Evolutionary conservation across 352 stramenopile genomes (phyloP), one percentile per base, ranked within the genome.

Genomic region (Phytophthora sansomeana): DNA sequence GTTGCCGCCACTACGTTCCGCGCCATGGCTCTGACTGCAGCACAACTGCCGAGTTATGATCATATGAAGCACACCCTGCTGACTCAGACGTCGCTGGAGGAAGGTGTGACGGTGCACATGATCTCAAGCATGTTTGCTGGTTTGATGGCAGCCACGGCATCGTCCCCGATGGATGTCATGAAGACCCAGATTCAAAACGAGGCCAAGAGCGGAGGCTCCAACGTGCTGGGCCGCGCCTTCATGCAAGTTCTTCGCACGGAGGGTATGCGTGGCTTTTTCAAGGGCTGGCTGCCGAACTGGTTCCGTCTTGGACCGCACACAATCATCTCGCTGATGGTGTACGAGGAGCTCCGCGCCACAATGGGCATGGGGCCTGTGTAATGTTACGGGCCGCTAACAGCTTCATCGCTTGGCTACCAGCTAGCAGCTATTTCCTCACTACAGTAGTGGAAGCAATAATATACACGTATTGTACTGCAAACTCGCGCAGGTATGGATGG

Each of bases 171-270:
- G n/a, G 86, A 92, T 59, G 81, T 90, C 29, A 78, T 92, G 69
- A 94, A 94, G 80, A 92, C 78, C 21, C 85, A 90, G 57, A 88
- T 94, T 59, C 90, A 92, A 78, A 87, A 91, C 63, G 79, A 89
- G 49, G 75, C 79, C 35, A 75, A 75, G 47, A 87, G 75, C 14
- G 70, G 74, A 39, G 61, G 60, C 33, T 73, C 61, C 46, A 69
- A 77, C 29, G 55, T 84, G 14, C 63, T 88, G 30, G 69, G 75
- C 24, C 67, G 74, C 26, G 75, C 73, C 17, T 87, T 86, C 51
- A 67, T 79, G 39, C 51, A 83, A n/a, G 78, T 87, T 51, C 38
- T 84, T 30, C 67, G 68, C 16, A 82, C 73, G 3, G 81, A 90
- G 39, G 81, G 81, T 24, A 39, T 88, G 14, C 74, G 72, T n/a